Percentiles rank a stretch among this genome's conserved stretches.
These are phyloP conservation scores for Apocynum venetum DNA, from an alignment of 257 asterid genomes.

Conservation along the genomic window DNA sequence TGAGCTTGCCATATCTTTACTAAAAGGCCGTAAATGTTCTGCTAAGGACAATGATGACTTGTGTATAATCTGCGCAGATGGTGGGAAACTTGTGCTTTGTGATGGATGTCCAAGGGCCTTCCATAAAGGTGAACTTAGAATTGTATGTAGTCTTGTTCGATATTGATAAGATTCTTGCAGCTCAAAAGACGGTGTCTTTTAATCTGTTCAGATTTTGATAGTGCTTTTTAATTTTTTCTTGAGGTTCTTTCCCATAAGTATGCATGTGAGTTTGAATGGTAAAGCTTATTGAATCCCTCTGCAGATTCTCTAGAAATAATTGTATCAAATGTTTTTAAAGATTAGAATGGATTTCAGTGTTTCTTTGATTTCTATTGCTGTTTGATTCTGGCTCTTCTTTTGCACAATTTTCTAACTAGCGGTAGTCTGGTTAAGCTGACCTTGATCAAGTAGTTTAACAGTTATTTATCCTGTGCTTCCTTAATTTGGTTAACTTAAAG, in stretches of 20 bases:
- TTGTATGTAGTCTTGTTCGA: constrained; percentile 9
- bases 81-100: constrained; percentile 96
- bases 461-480: neutral
- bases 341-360: neutral
- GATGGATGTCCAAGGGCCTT: constrained; percentile 99
- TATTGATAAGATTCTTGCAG: neutral
- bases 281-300: neutral
- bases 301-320: neutral
- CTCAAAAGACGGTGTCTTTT: neutral
- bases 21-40: constrained; percentile 70
- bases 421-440: neutral
- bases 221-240: neutral
- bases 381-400: neutral
- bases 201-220: neutral
- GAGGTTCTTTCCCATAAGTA: neutral
- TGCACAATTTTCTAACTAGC: neutral
- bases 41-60: constrained; percentile 78
- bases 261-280: neutral
- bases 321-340: neutral
- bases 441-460: neutral
- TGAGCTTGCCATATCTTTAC: constrained; percentile 75
- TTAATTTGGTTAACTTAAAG: no score
- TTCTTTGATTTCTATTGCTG: neutral
- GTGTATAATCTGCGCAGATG: constrained; percentile 98
- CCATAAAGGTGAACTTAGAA: constrained; percentile 69